Evolutionary conservation across 495 filamentous ascomycete genomes (phyloP), one percentile per base, ranked within the genome.

Genomic region (Penicillium canariense): DNA sequence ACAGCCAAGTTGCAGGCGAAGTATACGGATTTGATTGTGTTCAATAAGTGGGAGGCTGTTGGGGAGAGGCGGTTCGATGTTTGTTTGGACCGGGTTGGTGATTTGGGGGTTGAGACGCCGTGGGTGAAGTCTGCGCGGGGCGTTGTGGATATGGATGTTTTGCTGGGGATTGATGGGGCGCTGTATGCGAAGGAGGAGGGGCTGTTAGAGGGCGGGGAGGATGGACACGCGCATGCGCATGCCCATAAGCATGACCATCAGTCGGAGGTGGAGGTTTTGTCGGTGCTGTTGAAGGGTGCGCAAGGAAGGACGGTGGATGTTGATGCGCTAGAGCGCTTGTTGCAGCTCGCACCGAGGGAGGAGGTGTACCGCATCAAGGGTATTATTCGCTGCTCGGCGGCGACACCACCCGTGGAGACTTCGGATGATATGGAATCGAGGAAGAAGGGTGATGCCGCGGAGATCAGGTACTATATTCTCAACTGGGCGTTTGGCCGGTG

Each of bases 401-500:
- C 73, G 5, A 67, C 68, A 0, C 68, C 79, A 1, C 84, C 91
- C 0, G 69, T 67, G 20, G 83, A 83, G 34, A 88, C 85, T 47
- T 82, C 80, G 36, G 79, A 81, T 38, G 61, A 68, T 49, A 46
- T 68, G 20, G 40, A 59, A 3, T 58, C 50, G 11, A 59, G 51
- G 17, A 12, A 40, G 39, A 40, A 47, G 23, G 15, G 42, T 0
- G 60, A 62, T 26, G 52, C 46, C 0, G 12, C 34, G 1, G 55
- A 55, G 1, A 25, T 54, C 4, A 60, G 59, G 49, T 51, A 70
- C 54, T 96, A 91, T 65, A 95, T 97, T 42, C 78, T 98, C 39
- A 98, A 98, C 67, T 97, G 94, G 94, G 95, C 94, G 0, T 98
- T 98, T 71, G 92, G 91, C 6, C 80, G 94, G 15, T 97, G 94